Evolutionary conservation across 2,329 filamentous ascomycete species (phyloP), one percentile per base, ranked within the genome.

Genomic region (Fusarium liriodendri): DNA sequence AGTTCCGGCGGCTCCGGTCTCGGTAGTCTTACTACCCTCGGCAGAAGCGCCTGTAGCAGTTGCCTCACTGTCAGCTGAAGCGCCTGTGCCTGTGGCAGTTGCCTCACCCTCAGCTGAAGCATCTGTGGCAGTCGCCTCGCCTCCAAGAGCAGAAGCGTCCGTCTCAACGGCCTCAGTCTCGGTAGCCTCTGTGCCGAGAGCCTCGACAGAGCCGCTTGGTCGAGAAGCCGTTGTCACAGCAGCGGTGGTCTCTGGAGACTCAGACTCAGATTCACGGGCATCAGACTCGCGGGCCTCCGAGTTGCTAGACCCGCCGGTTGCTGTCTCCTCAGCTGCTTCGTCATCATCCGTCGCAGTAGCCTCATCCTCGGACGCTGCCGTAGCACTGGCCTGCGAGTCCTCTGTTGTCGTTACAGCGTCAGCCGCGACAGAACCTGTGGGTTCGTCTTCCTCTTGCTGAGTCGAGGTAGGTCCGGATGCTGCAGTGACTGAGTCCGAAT

Each of bases 271-370:
- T 58, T 73, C 70, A 65, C 70, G 64, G 67, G 72, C 73, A 61
- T 63, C 61, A 33, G 67, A 71, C 66, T 73, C 70, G 67, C 72
- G 67, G 67, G 72, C 73, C 60, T 63, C 61, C 27, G 72, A 73
- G 72, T 73, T 71, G 35, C 67, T 64, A 69, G 73, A 69, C 62
- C 66, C 70, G 2, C 62, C 33, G 45, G 73, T 75, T 58, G 71
- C 71, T 64, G 71, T 63, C 68, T 20, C 58, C 42, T 57, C 52
- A 40, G 47, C 33, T 38, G 54, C 20, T 14, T 22, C 33, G 14
- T 40, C 50, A 29, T 32, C 57, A 7, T 59, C 52, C 6, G 63
- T 75, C 40, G 69, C 60, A 16, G 63, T 45, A 52, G 54, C 40
- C 27, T 50, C 58, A n/a, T 35, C 37, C 10, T 47, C 40, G 6